Evolutionary conservation across 2,329 filamentous ascomycete genomes (phyloP), one percentile per base, ranked within the genome.

Genomic region (Claviceps spartinae): DNA sequence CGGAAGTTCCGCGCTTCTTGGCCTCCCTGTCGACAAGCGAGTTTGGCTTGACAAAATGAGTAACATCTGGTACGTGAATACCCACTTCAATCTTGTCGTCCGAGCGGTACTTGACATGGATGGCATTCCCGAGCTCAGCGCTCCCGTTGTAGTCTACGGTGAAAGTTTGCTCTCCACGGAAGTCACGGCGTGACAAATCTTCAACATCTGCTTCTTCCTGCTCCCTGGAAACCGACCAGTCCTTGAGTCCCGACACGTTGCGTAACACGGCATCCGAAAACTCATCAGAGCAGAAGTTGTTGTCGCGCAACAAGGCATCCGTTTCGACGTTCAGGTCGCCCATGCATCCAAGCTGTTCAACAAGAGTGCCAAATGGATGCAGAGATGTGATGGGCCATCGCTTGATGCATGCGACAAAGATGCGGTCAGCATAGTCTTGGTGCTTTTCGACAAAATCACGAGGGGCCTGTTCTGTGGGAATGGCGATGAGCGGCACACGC

Each of bases 381-480:
- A 98, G 81, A n/a, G 93, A 98, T 30, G 93, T 98, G 63, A 98
- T 98, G 57, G 93, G 93, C 93, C 93, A 98, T 64, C 93, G 83
- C 79, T 98, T 98, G 71, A 98, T 98, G 73, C 90, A 96, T 47
- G 93, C 93, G 60, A 98, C 93, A 59, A 98, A 98, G 62, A 98
- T 98, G 62, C 89, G 86, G 70, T 95, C 94, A 53, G 91, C 89
- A 62, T 97, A 98, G 34, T 96, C 88, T 67, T 95, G 88, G 67
- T 98, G 93, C 69, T 93, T 95, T 74, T 98, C 93, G 30, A 98
- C 93, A 62, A 98, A 98, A 70, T 97, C 93, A 38, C 89, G 85
- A 20, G 93, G 93, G 8, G 93, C 93, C 71, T 98, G 93, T 68
- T 98, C 93, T 3, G 93, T 98, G 1, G 93, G 93, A 58, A 98